Conservation (phyloP, 2,329 filamentous ascomycete genomes). For the Monosporascus sp. region DNA sequence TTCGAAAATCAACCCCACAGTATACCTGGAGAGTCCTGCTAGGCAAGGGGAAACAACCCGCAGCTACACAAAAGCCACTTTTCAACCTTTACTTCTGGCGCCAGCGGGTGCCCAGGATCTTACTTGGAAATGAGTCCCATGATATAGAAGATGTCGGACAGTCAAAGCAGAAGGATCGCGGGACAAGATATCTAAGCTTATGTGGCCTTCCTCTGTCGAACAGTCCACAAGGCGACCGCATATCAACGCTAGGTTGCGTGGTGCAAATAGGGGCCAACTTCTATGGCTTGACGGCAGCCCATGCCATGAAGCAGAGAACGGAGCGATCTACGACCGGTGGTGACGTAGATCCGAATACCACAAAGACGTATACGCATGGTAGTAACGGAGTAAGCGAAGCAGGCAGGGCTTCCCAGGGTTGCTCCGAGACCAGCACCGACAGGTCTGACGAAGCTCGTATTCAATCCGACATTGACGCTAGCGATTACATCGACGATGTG, state of each 20-base stretch:
- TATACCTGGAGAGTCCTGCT: background rate
- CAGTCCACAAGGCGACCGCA: background rate
- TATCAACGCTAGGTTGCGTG: background rate
- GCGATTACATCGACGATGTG: background rate
- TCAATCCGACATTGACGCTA: too few species aligned
- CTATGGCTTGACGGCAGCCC: background rate
- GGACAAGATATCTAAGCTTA: background rate
- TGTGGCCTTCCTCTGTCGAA: background rate
- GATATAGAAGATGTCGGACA: background rate
- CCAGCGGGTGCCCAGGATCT: background rate
- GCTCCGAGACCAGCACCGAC: too few species aligned
- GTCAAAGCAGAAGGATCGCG: background rate
- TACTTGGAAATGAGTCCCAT: background rate
- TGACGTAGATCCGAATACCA: too few species aligned
- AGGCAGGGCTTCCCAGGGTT: too few species aligned
- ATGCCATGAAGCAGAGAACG: background rate
- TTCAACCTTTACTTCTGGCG: conserved; percentile 3
- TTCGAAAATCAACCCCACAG: background rate
- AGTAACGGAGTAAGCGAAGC: too few species aligned
- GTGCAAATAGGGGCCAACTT: background rate
- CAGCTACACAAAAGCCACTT: background rate
- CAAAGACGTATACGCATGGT: too few species aligned
- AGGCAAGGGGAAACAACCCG: background rate
- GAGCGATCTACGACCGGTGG: too few species aligned
- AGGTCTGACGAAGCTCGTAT: too few species aligned